These are phyloP conservation scores for Galeopsis tetrahit DNA, from an alignment of 257 asterid species.

Conservation along the genomic window DNA sequence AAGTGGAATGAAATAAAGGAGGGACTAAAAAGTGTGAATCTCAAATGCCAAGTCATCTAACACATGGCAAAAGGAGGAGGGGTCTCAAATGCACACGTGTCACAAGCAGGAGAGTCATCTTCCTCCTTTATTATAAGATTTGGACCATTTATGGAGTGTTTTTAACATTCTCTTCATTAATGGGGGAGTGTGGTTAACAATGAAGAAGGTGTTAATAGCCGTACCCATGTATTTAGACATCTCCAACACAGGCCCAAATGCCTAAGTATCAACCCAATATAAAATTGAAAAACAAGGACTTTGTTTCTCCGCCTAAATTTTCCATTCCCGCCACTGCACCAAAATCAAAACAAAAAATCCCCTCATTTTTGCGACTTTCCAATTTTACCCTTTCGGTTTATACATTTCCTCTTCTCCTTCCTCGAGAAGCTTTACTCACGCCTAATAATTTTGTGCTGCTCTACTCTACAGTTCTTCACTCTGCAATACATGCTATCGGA, in stretches of 20 bases:
- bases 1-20: no score
- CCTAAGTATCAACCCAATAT: background rate
- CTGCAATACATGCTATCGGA: slow-evolving; percentile 23
- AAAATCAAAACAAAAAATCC: slow-evolving; percentile 46
- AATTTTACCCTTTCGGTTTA: slow-evolving; percentile 39
- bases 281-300: background rate
- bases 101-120: no score
- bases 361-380: slow-evolving; percentile 34
- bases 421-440: slow-evolving; percentile 45
- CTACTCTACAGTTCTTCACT: slow-evolving; percentile 15
- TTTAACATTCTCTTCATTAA: no score
- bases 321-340: slow-evolving; percentile 60
- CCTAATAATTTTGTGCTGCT: slow-evolving; percentile 13
- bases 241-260: slow-evolving; percentile 9
- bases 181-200: no score
- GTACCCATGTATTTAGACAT: no score
- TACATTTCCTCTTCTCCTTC: slow-evolving; percentile 36
- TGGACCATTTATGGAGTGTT: no score
- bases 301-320: slow-evolving; percentile 10
- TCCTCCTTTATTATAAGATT: no score
- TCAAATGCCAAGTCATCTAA: no score
- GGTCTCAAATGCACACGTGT: no score
- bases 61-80: no score
- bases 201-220: no score
- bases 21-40: no score